Conservation (phyloP, 768 basidiomycete species). For the Boletus rufocinnamomeus region DNA sequence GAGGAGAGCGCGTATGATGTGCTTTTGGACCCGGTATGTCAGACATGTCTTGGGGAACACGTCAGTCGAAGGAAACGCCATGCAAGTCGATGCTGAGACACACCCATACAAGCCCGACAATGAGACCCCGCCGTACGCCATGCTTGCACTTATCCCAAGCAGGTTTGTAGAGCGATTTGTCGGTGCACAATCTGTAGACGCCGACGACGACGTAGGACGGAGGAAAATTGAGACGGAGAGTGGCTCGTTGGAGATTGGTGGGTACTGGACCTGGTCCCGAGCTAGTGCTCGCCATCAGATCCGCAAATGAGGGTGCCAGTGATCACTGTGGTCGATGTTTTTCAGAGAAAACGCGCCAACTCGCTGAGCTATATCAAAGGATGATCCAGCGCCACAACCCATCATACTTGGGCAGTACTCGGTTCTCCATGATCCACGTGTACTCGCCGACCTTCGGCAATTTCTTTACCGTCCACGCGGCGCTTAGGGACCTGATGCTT, state of each 20-base stretch:
- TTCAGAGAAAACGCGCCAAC: neutral
- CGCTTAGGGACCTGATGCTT: neutral
- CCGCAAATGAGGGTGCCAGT: neutral
- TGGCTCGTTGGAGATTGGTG: constrained; percentile 50
- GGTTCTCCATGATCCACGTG: neutral
- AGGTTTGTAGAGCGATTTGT: constrained; percentile 65
- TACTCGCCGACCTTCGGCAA: neutral
- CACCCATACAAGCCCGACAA: constrained; percentile 74
- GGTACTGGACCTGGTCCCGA: constrained; percentile 40
- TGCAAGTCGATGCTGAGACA: constrained; percentile 17
- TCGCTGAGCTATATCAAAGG: neutral
- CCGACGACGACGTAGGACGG: constrained; percentile 87
- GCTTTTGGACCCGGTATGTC: too few relatives aligned
- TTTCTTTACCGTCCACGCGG: neutral
- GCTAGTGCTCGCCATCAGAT: neutral
- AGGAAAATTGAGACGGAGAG: constrained; percentile 67
- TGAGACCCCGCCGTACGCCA: constrained; percentile 66
- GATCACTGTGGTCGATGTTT: neutral
- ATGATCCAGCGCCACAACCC: neutral
- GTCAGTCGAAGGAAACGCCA: constrained; percentile 1
- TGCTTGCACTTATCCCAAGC: constrained; percentile 87
- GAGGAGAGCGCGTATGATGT: too few relatives aligned
- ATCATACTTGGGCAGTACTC: neutral
- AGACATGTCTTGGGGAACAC: constrained; percentile 49
- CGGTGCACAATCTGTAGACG: constrained; percentile 77